Evolutionary conservation across 2,329 filamentous ascomycete species (phyloP).

Genomic region (Chaetomiaceae sp.): DNA sequence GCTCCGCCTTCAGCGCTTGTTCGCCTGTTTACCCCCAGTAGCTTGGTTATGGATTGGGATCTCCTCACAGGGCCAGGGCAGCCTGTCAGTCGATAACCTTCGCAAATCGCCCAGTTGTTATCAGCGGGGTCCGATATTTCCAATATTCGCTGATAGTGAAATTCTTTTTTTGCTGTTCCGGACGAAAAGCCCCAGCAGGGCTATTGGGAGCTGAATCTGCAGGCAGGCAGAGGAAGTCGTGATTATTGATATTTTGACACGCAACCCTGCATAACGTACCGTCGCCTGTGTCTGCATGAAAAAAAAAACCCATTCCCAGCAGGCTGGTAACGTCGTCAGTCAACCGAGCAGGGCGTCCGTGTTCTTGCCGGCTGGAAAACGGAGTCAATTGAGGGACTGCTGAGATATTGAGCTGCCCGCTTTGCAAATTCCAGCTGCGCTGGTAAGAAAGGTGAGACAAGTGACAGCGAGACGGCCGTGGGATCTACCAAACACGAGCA

Average conservation of each 20-base stretch:
- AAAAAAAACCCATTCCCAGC: too few relatives aligned
- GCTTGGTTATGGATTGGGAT: too few relatives aligned
- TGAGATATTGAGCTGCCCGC: too few relatives aligned
- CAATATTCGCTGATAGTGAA: background rate
- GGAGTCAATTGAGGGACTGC: background rate
- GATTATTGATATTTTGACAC: slow-evolving; percentile 2
- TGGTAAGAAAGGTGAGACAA: slow-evolving; percentile 5
- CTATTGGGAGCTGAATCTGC: slow-evolving; percentile 5
- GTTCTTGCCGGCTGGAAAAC: background rate
- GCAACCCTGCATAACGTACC: background rate
- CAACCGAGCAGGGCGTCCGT: too few relatives aligned
- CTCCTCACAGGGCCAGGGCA: too few relatives aligned
- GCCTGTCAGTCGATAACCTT: background rate
- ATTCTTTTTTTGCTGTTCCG: background rate
- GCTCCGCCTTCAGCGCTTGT: too few relatives aligned
- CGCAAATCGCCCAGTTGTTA: too few relatives aligned
- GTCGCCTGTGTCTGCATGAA: background rate
- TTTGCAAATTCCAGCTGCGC: background rate
- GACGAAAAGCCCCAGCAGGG: background rate
- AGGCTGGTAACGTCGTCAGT: background rate
- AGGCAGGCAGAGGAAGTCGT: too few relatives aligned
- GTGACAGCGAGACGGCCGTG: slow-evolving; percentile 3
- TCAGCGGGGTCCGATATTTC: too few relatives aligned
- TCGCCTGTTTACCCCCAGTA: too few relatives aligned
- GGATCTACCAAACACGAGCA: background rate